phyloP scores from a whole-genome alignment of 129 eudicot genomes.

The Mikania micrantha region DNA sequence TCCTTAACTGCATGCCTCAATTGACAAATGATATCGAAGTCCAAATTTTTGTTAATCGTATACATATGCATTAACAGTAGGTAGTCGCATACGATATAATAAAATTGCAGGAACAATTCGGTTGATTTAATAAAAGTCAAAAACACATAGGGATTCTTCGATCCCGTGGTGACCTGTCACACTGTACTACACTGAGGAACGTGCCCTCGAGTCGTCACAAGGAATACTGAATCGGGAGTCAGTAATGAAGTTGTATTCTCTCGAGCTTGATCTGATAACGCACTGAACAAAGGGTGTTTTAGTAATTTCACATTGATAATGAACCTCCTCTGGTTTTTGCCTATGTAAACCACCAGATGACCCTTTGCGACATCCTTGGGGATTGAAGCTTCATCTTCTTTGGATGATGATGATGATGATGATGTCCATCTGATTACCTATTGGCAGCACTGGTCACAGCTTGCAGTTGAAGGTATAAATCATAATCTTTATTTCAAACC shows the following conservation, averaged over 20 bases:
- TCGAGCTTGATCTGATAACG: slow-evolving; percentile 45
- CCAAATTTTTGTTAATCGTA: background rate
- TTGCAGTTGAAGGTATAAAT: slow-evolving; percentile 14
- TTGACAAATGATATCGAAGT: background rate
- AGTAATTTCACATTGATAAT: slow-evolving; percentile 44
- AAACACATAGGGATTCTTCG: slow-evolving; percentile 39
- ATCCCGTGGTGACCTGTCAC: slow-evolving; percentile 39
- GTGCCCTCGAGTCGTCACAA: slow-evolving; percentile 40
- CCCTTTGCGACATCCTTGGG: slow-evolving; percentile 54
- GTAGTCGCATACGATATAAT: slow-evolving; percentile 27
- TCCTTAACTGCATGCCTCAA: background rate
- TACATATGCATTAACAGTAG: background rate
- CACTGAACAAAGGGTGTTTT: slow-evolving; percentile 46
- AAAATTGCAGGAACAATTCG: slow-evolving; percentile 18
- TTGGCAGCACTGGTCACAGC: slow-evolving; percentile 32
- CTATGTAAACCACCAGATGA: slow-evolving; percentile 51
- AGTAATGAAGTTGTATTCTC: slow-evolving; percentile 37
- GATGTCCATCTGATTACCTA: slow-evolving; percentile 37
- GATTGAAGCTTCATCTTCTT: slow-evolving; percentile 33
- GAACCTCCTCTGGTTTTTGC: slow-evolving; percentile 39
- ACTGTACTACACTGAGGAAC: slow-evolving; percentile 37
- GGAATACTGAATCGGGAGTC: slow-evolving; percentile 41
- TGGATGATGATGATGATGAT: slow-evolving; percentile 9
- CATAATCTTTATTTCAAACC: background rate
- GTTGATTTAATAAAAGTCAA: slow-evolving; percentile 16